A percentile compares a stretch with the other conserved stretches of the same genome.
Evolutionary conservation across 2,329 filamentous ascomycete species (phyloP).

Genomic region (Colletotrichum falcatum): DNA sequence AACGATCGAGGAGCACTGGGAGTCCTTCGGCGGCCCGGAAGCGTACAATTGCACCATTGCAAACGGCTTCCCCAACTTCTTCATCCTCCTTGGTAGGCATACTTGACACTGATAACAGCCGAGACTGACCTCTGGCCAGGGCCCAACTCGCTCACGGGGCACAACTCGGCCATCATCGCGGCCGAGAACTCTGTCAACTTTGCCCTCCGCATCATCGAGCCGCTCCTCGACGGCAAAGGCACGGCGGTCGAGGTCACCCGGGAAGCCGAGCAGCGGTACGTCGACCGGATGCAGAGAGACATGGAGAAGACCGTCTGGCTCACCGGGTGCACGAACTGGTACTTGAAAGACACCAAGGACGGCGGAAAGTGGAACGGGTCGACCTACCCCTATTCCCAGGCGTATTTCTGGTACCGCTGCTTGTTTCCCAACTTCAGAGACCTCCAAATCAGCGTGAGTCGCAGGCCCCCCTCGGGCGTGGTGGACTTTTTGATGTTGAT

Average conservation of each 20-base stretch:
- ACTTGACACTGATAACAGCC: not conserved
- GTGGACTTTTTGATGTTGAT: not conserved
- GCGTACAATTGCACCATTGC: conserved; percentile 71
- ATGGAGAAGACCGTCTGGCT: conserved; percentile 49
- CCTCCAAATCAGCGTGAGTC: conserved; percentile 50
- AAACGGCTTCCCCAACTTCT: conserved; percentile 74
- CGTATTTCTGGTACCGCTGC: conserved; percentile 51
- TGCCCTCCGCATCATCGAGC: conserved; percentile 68
- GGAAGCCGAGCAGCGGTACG: conserved; percentile 51
- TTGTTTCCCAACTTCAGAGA: conserved; percentile 52
- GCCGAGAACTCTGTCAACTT: conserved; percentile 72
- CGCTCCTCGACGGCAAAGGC: conserved; percentile 52
- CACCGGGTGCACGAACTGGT: conserved; percentile 54
- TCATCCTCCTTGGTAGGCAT: conserved; percentile 64
- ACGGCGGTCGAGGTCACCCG: conserved; percentile 49
- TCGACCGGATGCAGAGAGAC: conserved; percentile 48
- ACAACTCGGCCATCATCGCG: conserved; percentile 70
- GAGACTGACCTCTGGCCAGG: conserved; percentile 47
- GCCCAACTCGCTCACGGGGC: conserved; percentile 72
- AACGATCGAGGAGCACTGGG: conserved; percentile 67
- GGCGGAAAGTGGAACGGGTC: conserved; percentile 50
- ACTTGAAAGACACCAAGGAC: conserved; percentile 45
- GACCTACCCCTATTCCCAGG: conserved; percentile 53
- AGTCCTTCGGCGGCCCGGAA: conserved; percentile 67
- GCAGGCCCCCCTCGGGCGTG: not conserved